These are phyloP conservation scores for Tarenaya hassleriana DNA, from an alignment of 345 rosid genomes.

Conservation along the genomic window DNA sequence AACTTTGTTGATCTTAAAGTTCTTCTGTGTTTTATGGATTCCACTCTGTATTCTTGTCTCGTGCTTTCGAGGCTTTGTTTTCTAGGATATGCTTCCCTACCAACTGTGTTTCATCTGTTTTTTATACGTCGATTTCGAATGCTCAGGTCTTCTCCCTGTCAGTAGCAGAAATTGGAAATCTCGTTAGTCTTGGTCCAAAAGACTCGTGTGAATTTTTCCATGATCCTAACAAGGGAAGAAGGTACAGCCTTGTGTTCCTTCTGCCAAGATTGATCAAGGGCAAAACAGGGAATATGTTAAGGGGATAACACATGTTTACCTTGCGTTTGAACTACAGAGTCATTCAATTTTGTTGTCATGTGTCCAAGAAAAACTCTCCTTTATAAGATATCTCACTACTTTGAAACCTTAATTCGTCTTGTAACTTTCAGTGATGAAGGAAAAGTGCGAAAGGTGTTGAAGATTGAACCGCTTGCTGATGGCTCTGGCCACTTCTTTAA, in stretches of 20 bases:
- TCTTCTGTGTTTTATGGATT: neutral
- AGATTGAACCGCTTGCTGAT: slow-evolving; percentile 92
- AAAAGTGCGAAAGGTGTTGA: slow-evolving; percentile 81
- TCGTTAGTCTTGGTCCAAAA: slow-evolving; percentile 58
- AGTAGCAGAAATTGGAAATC: slow-evolving; percentile 67
- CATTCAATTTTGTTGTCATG: neutral
- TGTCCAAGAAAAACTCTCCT: too few species aligned
- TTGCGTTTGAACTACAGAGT: too few species aligned
- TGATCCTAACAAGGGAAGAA: slow-evolving; percentile 76
- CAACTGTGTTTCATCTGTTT: too few species aligned
- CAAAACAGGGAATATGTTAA: too few species aligned
- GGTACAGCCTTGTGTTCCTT: slow-evolving; percentile 34
- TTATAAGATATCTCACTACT: too few species aligned
- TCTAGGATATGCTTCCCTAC: neutral
- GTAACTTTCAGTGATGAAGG: slow-evolving; percentile 82
- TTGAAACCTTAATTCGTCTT: too few species aligned
- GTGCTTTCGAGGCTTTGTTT: too few species aligned
- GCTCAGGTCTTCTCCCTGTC: slow-evolving; percentile 76
- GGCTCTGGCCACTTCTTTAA: slow-evolving; percentile 93
- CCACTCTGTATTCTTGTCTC: neutral
- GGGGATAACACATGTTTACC: too few species aligned
- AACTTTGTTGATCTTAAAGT: too few species aligned
- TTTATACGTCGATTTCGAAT: slow-evolving; percentile 7
- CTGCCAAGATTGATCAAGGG: neutral
- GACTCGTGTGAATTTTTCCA: slow-evolving; percentile 87